These are phyloP conservation scores for Penicillium griseofulvum DNA, from an alignment of 2,329 filamentous ascomycete genomes.

Conservation along the genomic window DNA sequence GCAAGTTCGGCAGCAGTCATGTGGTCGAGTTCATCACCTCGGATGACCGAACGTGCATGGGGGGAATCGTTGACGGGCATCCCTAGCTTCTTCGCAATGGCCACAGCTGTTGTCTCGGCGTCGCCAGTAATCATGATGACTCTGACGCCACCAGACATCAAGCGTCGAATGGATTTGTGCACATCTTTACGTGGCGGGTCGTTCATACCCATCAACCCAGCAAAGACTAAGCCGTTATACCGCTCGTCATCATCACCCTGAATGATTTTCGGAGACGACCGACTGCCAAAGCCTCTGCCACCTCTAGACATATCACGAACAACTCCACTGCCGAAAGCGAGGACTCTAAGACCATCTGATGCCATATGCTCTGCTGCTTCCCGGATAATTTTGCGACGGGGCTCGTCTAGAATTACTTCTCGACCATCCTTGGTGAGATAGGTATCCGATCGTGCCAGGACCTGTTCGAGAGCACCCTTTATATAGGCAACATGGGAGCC, in stretches of 20 bases:
- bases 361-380: slow-evolving; percentile 85
- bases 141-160: slow-evolving; percentile 92
- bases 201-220: slow-evolving; percentile 93
- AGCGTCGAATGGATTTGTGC: slow-evolving; percentile 77
- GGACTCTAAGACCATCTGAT: slow-evolving; percentile 79
- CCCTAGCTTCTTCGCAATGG: slow-evolving; percentile 90
- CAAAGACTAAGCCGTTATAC: slow-evolving; percentile 82
- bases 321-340: slow-evolving; percentile 87
- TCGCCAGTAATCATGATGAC: slow-evolving; percentile 99
- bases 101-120: slow-evolving; percentile 88
- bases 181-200: slow-evolving; percentile 92
- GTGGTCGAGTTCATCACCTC: slow-evolving; percentile 86
- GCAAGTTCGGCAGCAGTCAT: slow-evolving; percentile 86
- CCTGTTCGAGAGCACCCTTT: slow-evolving; percentile 88
- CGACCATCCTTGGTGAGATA: slow-evolving; percentile 83
- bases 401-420: slow-evolving; percentile 79
- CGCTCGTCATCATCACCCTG: slow-evolving; percentile 62
- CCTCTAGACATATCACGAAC: slow-evolving; percentile 51
- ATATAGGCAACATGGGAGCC: slow-evolving; percentile 85
- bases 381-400: slow-evolving; percentile 69
- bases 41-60: slow-evolving; percentile 64
- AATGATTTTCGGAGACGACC: slow-evolving; percentile 48
- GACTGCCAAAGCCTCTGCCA: slow-evolving; percentile 51
- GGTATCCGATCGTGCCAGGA: slow-evolving; percentile 83
- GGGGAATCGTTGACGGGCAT: slow-evolving; percentile 71